Base-by-base conservation (phyloP, 2,329 filamentous ascomycete species). In the Cladobotryum mycophilum region DNA sequence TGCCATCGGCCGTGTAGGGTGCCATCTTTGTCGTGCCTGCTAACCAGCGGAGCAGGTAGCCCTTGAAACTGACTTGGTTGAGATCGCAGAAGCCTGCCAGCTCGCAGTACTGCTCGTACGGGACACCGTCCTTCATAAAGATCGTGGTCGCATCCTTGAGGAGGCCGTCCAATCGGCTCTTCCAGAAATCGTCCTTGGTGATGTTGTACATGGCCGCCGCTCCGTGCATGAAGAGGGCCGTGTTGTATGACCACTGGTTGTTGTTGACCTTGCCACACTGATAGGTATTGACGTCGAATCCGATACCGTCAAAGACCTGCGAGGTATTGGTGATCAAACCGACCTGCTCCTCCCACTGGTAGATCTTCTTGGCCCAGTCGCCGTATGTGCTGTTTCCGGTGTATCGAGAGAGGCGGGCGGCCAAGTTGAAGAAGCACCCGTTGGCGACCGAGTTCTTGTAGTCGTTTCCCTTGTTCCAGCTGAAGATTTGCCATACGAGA, bases 401-500 rank as follows among this genome's bases (percentile, higher is more conserved):
- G 69, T 88, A 93, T 12, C 84, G 76, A 0, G 86, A 86, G 6
- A 95, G 76, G 14, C 89, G 82, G 7, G 88, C 76, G 18, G 80
- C 82, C 20, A 86, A 64, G 64, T 86, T 84, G 70, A 86, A 85
- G 67, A 86, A 85, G 66, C 81, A 83, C 6, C 82, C 82, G 69
- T 86, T 86, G 43, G 81, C 80, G 57, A 86, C 84, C 18, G 78
- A 76, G 68, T 86, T 86, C 62, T 86, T 85, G 71, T 85, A 85
- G 66, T 79, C 73, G 68, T 73, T 84, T 45, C 88, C 88, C 51
- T 76, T 80, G 70, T 90, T 90, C 70, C 84, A 88, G 12, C 80
- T 76, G 70, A 85, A 91, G 54, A 95, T 86, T 70, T 95, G 89
- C 90, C 90, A 95, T 56, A 86, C 81, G 57, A 95, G 68, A 9